phyloP scores from a whole-genome alignment of 2,329 filamentous ascomycete genomes.

The Aspergillus hiratsukae region DNA sequence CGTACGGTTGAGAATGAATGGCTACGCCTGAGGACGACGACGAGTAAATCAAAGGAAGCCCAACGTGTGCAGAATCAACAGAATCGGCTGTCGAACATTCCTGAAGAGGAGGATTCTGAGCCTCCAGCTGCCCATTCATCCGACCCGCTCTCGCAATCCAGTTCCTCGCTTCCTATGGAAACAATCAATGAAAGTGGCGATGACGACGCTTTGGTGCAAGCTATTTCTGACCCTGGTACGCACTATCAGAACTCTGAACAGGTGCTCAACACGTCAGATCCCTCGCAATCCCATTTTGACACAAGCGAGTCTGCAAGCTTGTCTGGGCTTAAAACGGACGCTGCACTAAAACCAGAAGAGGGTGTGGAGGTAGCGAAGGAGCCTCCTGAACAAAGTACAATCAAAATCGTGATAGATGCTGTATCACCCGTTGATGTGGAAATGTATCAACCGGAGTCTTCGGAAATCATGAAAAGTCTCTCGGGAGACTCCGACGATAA shows the following conservation, averaged over 20 bases:
- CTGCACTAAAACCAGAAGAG: background rate
- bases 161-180: conserved; percentile 15
- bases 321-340: background rate
- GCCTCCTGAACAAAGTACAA: background rate
- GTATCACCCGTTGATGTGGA: background rate
- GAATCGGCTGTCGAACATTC: background rate
- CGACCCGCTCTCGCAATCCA: conserved; percentile 4
- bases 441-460: background rate
- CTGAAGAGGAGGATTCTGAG: background rate
- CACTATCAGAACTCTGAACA: background rate
- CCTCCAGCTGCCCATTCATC: background rate
- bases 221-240: background rate
- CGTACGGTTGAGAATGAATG: conserved; percentile 66
- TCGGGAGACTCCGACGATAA: background rate
- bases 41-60: conserved; percentile 2
- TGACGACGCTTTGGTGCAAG: conserved; percentile 3
- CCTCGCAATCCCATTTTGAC: background rate
- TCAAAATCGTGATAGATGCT: background rate
- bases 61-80: background rate
- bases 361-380: background rate
- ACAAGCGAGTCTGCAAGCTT: background rate
- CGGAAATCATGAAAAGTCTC: background rate
- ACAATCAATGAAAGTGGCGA: conserved; percentile 20
- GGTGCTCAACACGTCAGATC: background rate
- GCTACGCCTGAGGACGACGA: conserved; percentile 17